Evolutionary conservation across 2,329 filamentous ascomycete genomes (phyloP).

Genomic region (Cercospora zeina): DNA sequence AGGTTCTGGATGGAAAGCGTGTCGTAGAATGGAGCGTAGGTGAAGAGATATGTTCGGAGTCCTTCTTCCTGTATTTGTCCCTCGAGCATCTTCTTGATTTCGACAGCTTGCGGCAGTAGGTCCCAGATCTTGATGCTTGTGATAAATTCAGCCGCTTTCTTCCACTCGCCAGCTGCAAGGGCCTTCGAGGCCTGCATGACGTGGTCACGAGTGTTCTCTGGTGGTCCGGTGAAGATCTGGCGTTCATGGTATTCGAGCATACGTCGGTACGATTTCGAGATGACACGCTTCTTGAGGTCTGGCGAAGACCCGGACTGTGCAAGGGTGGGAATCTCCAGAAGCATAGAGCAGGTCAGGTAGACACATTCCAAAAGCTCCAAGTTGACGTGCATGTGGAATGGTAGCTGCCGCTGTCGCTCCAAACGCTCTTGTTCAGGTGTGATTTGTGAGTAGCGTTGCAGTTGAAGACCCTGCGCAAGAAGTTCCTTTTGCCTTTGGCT

Average conservation of each 20-base stretch:
- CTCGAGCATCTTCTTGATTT: constrained; percentile 95
- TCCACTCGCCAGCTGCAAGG: constrained; percentile 95
- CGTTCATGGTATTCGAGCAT: constrained; percentile 99
- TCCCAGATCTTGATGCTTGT: constrained; percentile 99
- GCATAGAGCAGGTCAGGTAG: constrained; percentile 98
- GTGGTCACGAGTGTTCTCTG: constrained; percentile 97
- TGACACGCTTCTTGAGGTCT: constrained; percentile 94
- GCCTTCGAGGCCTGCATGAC: constrained; percentile 99
- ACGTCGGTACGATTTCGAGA: constrained; percentile 98
- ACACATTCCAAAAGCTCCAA: constrained; percentile 96
- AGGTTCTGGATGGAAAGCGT: constrained; percentile 85
- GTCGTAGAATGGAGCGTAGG: constrained; percentile 98
- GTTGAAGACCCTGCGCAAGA: constrained; percentile 95
- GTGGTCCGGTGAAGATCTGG: constrained; percentile 97
- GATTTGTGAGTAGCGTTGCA: constrained; percentile 94
- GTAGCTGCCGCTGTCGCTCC: constrained; percentile 94
- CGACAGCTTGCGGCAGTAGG: constrained; percentile 85
- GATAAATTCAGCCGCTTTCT: constrained; percentile 90
- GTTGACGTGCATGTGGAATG: constrained; percentile 99
- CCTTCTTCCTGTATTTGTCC: constrained; percentile 99
- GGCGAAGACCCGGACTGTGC: constrained; percentile 96
- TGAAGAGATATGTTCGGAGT: constrained; percentile 97
- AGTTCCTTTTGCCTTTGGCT: constrained; percentile 97
- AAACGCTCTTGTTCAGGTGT: constrained; percentile 96
- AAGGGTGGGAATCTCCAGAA: constrained; percentile 94